Evolutionary conservation across 169 alveolate species (phyloP), one percentile per base, ranked within the genome.

Genomic region (Cryptosporidium canis): DNA sequence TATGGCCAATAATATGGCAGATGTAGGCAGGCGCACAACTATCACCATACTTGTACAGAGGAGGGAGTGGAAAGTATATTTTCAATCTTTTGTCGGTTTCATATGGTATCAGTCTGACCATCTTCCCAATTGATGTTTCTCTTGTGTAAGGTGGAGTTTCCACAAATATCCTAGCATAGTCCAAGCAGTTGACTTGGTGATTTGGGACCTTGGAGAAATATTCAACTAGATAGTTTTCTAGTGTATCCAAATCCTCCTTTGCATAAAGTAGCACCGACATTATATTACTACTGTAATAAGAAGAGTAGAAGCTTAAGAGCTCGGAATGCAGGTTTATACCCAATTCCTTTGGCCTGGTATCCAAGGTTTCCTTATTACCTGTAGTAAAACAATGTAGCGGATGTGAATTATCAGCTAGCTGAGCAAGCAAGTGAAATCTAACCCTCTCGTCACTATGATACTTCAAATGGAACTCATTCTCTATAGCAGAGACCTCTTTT

Each of bases 401-500:
- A 77, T 77, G 87, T 3, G 87, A 56, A 37, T 77, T 35, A 1
- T 58, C 71, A 8, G 87, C 37, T n/a, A 77, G 16, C 37, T 77
- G 70, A 39, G 66, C 87, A 11, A 55, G 51, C 35, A 77, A 41
- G 41, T 77, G 87, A 41, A 58, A 77, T 45, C 72, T 77, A 16
- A 77, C 77, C n/a, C 87, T 77, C 14, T 77, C 87, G 58, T 77
- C 87, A 55, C 45, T 39, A 21, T 77, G 72, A 61, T 58, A 77
- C 6, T 77, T 77, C 14, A 77, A 63, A 14, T 77, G 70, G 47
- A 77, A 85, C 83, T 94, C 96, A 82, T 90, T 83, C 72, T 94
- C 95, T 16, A 94, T 93, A 1, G 97, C 96, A 67, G 92, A 71
- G n/a, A 94, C 85, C 82, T 94, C 97, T 82, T 94, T 91, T 33